These are phyloP conservation scores for Entomortierella lignicola DNA, from an alignment of 192 early-diverging fungal species.

Conservation along the genomic window DNA sequence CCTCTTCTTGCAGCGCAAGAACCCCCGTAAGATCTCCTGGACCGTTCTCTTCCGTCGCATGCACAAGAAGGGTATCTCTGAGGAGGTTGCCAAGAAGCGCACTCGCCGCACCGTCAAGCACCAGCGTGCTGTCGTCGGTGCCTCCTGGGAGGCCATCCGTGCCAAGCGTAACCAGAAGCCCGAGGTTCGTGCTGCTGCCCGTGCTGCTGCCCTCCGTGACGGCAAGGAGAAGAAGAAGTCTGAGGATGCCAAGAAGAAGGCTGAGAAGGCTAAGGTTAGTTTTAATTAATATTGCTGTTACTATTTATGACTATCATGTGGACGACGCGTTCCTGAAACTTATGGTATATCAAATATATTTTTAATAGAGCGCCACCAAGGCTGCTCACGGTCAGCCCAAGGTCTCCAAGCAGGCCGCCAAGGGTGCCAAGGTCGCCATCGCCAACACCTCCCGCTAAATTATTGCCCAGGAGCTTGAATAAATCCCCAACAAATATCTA, in stretches of 20 bases:
- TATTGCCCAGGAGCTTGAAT: constrained; percentile 17
- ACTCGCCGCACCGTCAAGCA: constrained; percentile 93
- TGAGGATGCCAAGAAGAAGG: constrained; percentile 87
- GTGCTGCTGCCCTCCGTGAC: constrained; percentile 84
- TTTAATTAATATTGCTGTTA: neutral
- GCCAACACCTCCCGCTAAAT: constrained; percentile 86
- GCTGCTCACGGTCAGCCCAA: constrained; percentile 67
- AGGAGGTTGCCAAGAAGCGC: constrained; percentile 97
- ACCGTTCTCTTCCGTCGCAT: constrained; percentile 97
- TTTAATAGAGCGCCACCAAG: constrained; percentile 54
- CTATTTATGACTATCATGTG: neutral
- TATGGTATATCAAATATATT: neutral
- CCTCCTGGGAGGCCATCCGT: constrained; percentile 95
- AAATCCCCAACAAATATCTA: constrained; percentile 18
- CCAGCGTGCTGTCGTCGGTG: constrained; percentile 96
- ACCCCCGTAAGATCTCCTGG: constrained; percentile 98
- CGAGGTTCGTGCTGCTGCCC: constrained; percentile 92
- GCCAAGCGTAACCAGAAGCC: constrained; percentile 98
- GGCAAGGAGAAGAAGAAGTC: constrained; percentile 95
- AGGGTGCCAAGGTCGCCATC: constrained; percentile 85
- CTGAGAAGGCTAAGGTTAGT: constrained; percentile 82
- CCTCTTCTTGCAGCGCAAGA: constrained; percentile 96
- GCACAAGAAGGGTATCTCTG: constrained; percentile 98
- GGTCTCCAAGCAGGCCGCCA: constrained; percentile 84
- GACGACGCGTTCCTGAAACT: neutral